Conservation (phyloP, 495 filamentous ascomycete species). For the Pseudoneurospora amorphoporcata region DNA sequence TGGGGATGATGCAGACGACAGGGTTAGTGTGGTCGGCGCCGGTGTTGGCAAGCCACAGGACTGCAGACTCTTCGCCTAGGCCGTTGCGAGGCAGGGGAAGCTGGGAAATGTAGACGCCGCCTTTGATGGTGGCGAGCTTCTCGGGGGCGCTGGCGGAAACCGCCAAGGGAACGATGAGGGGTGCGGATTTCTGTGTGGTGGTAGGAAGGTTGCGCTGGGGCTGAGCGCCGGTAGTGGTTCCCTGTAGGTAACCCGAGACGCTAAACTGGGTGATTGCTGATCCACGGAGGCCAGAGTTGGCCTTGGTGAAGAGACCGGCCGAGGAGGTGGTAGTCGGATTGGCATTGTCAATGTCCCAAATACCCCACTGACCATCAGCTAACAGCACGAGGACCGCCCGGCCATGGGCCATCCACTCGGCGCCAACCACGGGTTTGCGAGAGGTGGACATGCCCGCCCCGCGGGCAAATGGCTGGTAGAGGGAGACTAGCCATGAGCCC, state of each 20-base stretch:
- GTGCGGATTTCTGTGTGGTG: constrained; percentile 27
- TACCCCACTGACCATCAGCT: constrained; percentile 82
- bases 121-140: constrained; percentile 32
- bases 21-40: constrained; percentile 33
- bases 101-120: constrained; percentile 53
- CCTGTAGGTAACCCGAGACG: constrained; percentile 56
- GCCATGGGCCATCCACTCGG: constrained; percentile 75
- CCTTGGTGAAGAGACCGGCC: constrained; percentile 46
- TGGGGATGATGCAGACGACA: constrained; percentile 50
- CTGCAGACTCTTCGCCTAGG: constrained; percentile 48
- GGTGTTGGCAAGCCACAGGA: constrained; percentile 50
- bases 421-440: constrained; percentile 71
- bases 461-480: constrained; percentile 57
- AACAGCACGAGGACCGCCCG: constrained; percentile 66
- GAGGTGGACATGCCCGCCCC: constrained; percentile 27
- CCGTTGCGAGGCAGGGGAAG: constrained; percentile 11
- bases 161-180: constrained; percentile 6
- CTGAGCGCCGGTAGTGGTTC: constrained; percentile 17
- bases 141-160: constrained; percentile 21
- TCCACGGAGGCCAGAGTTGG: constrained; percentile 47
- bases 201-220: constrained; percentile 32
- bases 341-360: constrained; percentile 77
- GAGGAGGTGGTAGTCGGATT: constrained; percentile 31
- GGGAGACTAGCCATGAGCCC: constrained; percentile 57
- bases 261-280: constrained; percentile 58